phyloP scores from a whole-genome alignment of 140 eudicot genomes.

The Senecio squalidus region DNA sequence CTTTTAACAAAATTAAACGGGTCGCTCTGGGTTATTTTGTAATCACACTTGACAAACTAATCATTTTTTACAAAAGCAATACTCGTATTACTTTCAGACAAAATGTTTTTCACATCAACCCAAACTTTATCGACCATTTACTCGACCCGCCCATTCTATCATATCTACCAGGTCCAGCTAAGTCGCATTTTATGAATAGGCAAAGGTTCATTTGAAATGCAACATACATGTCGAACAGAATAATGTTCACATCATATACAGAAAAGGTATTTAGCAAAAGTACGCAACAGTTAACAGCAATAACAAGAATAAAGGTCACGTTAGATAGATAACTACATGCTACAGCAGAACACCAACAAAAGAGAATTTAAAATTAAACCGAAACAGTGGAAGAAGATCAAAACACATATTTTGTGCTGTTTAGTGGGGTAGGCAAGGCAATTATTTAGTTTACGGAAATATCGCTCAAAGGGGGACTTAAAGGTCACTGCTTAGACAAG shows the following conservation, averaged over 20 bases:
- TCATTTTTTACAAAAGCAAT: too few relatives aligned
- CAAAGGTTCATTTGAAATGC: too few relatives aligned
- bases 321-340: conserved; percentile 15
- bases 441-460: not conserved
- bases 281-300: conserved; percentile 7
- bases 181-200: not conserved
- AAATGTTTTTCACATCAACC: too few relatives aligned
- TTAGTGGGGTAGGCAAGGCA: conserved; percentile 17
- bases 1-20: too few relatives aligned
- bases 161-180: not conserved
- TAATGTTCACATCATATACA: conserved; percentile 9
- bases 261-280: conserved; percentile 5
- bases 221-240: not conserved
- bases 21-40: not conserved
- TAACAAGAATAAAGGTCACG: conserved; percentile 19
- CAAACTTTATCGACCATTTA: too few relatives aligned
- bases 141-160: too few relatives aligned
- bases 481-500: not conserved
- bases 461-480: not conserved
- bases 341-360: conserved; percentile 18
- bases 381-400: conserved; percentile 15
- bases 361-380: not conserved
- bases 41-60: too few relatives aligned
- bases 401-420: conserved; percentile 7
- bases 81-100: too few relatives aligned